These are phyloP conservation scores for Phytopythium boreale DNA, from an alignment of 352 stramenopile genomes.

Conservation along the genomic window DNA sequence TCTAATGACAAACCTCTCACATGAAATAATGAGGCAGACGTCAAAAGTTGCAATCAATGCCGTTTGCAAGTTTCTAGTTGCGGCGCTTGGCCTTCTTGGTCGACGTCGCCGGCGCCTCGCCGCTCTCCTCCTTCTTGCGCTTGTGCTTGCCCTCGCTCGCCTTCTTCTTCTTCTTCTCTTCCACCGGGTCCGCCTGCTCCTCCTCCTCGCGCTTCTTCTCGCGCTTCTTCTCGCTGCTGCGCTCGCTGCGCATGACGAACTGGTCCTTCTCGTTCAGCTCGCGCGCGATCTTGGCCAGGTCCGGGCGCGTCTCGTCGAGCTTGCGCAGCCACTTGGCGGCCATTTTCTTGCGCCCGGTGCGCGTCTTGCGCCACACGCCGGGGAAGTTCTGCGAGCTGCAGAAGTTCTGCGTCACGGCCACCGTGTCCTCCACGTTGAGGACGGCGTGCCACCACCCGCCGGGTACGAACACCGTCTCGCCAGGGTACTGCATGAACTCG, in stretches of 20 bases:
- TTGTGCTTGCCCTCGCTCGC: conserved; percentile 13
- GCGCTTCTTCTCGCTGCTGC: conserved; percentile 25
- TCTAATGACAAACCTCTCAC: neutral
- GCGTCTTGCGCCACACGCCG: conserved; percentile 85
- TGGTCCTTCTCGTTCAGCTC: conserved; percentile 87
- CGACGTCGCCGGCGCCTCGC: neutral
- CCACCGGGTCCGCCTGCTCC: conserved; percentile 17
- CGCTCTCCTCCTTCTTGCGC: conserved; percentile 4
- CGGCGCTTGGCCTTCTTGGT: conserved; percentile 25
- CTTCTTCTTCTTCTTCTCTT: conserved; percentile 43
- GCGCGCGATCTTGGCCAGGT: conserved; percentile 76
- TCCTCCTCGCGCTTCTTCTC: conserved; percentile 18
- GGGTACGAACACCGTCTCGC: conserved; percentile 92
- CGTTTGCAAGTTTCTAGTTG: neutral
- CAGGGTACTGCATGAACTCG: conserved; percentile 88
- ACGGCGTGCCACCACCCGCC: conserved; percentile 93
- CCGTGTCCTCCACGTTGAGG: conserved; percentile 89
- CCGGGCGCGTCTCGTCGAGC: conserved; percentile 75
- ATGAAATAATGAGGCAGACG: neutral
- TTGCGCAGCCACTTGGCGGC: conserved; percentile 91
- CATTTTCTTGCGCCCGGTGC: conserved; percentile 92
- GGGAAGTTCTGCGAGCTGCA: conserved; percentile 89
- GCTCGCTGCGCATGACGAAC: conserved; percentile 84
- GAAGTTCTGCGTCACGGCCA: conserved; percentile 95
- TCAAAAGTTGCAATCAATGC: neutral